phyloP scores from a whole-genome alignment of 2,329 filamentous ascomycete species.

The Fusarium neocosmosporiellum region DNA sequence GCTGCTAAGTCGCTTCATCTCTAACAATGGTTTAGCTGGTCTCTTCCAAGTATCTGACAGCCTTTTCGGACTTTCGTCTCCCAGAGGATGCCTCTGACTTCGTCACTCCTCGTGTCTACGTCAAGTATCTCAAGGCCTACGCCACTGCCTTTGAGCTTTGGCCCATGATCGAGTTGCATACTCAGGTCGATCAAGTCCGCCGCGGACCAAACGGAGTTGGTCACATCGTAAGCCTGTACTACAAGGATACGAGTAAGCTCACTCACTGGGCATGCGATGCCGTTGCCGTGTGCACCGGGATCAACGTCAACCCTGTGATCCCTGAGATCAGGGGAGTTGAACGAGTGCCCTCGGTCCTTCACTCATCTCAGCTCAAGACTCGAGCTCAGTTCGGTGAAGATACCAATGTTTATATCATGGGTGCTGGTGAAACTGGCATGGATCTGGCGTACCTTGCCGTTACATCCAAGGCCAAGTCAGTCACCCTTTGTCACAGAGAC shows the following conservation, averaged over 20 bases:
- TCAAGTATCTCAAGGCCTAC: conserved; percentile 57
- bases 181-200: conserved; percentile 45
- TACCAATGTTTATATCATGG: conserved; percentile 56
- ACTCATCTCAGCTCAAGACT: conserved; percentile 57
- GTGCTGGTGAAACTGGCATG: conserved; percentile 59
- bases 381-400: conserved; percentile 54
- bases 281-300: conserved; percentile 58
- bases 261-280: conserved; percentile 55
- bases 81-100: conserved; percentile 57
- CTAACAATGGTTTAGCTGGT: conserved; percentile 50
- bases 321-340: conserved; percentile 54
- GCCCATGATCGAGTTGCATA: conserved; percentile 49
- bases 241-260: not conserved
- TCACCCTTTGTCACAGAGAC: conserved; percentile 58
- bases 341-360: conserved; percentile 50
- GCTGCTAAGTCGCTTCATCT: not conserved
- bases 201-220: conserved; percentile 16
- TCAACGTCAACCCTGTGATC: conserved; percentile 56
- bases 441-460: conserved; percentile 58
- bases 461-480: conserved; percentile 54
- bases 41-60: conserved; percentile 61
- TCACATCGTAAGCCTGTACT: conserved; percentile 27
- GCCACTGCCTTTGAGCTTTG: conserved; percentile 52
- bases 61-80: conserved; percentile 62
- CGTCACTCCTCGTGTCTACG: conserved; percentile 53